These are phyloP conservation scores for Termitomyces sp. DNA, from an alignment of 768 basidiomycete species.

Conservation along the genomic window DNA sequence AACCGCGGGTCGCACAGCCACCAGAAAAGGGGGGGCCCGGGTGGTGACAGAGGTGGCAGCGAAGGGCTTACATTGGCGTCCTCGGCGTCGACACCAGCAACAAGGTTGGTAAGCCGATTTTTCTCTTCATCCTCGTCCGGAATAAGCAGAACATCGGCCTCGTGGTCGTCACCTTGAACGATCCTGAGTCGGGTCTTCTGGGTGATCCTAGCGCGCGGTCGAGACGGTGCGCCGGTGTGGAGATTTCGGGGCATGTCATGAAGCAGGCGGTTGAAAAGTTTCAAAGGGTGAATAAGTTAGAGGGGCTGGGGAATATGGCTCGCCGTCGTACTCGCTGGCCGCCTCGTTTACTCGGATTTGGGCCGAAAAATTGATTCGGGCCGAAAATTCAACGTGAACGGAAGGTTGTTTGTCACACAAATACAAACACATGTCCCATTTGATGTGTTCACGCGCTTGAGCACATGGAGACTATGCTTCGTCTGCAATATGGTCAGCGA, in stretches of 20 bases:
- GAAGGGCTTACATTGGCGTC: constrained; percentile 80
- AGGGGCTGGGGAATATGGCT: constrained; percentile 18
- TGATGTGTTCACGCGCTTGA: background rate
- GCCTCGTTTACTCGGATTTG: constrained; percentile 56
- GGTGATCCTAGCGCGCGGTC: constrained; percentile 85
- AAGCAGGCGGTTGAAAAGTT: constrained; percentile 37
- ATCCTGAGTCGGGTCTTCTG: constrained; percentile 90
- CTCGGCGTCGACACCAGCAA: constrained; percentile 88
- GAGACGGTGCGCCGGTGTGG: constrained; percentile 69
- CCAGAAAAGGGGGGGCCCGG: constrained; percentile 29
- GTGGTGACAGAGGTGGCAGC: constrained; percentile 29
- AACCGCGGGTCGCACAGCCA: constrained; percentile 49
- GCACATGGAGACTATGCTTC: background rate
- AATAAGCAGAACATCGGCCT: constrained; percentile 72
- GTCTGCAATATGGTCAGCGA: background rate
- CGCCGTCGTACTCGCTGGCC: constrained; percentile 38
- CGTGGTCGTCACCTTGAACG: constrained; percentile 72
- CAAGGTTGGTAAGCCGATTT: constrained; percentile 65
- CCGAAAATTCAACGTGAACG: constrained; percentile 40
- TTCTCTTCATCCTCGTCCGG: constrained; percentile 88
- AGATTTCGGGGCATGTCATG: constrained; percentile 88
- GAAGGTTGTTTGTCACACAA: constrained; percentile 29
- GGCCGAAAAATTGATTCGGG: constrained; percentile 59
- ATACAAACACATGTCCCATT: constrained; percentile 24
- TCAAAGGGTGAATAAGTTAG: constrained; percentile 31